Base-by-base conservation (phyloP, 495 filamentous ascomycete genomes). In the Xylaria scruposa region DNA sequence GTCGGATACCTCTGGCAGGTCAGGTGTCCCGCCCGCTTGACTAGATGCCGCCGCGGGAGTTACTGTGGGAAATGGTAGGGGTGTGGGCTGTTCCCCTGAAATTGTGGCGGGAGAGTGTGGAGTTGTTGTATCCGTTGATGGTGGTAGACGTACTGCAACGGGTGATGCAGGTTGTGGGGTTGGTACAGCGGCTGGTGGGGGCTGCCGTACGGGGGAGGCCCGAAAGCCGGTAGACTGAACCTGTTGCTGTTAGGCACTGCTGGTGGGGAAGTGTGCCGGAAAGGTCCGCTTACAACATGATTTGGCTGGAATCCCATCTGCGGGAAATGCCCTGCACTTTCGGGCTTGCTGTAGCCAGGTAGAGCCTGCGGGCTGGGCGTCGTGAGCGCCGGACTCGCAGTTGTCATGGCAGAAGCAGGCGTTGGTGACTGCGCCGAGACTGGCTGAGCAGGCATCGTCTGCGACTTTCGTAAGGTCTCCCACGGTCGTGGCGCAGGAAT, bases 1-100 rank as follows among this genome's bases (percentile, higher is more conserved):
- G n/a, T 78, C 77, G 19, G 83, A 80, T 19, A 83, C 78, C 73
- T 82, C 83, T 12, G 79, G 78, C 36, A 81, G 75, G 44, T 80
- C 79, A 33, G 67, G 67, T 19, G 75, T 63, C 9, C 66, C 51
- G 17, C 47, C 60, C 24, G 70, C 19, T 36, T 42, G 69, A 61
- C 29, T 15, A 40, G 71, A 7, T 73, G 72, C 2, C 67, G 73
- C 56, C 49, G 73, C 3, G 36, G 71, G 46, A 53, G 61, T 42
- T 70, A 64, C 21, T 49, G 54, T 13, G 65, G 66, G 12, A 59
- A 38, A 19, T 29, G 36, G 44, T 63, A 51, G 12, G 21, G 62
- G 17, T n/a, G 56, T 21, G 44, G 65, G 51, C 38, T 17, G 53
- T 68, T 63, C 24, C 54, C 54, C 68, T 60, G 66, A 56, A 47